Conservation (phyloP, 2,329 filamentous ascomycete genomes). For the Fusarium globosum region DNA sequence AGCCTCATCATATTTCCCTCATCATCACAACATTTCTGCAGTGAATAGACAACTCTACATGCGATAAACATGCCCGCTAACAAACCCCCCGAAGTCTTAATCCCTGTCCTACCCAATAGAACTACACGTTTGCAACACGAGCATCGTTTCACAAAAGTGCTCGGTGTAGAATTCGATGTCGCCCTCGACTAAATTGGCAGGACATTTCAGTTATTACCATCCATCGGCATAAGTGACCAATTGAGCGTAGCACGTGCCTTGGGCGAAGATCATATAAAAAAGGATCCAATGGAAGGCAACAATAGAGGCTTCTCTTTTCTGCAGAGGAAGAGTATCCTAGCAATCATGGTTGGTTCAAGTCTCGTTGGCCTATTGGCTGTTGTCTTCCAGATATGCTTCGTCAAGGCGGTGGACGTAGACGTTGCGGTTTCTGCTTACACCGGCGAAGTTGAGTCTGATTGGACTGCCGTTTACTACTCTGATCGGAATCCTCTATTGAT, state of each 20-base stretch:
- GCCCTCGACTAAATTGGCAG: constrained; percentile 17
- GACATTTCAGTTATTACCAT: constrained; percentile 6
- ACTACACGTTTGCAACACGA: constrained; percentile 31
- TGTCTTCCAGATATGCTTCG: constrained; percentile 27
- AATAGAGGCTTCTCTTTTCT: not conserved
- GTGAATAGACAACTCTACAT: not conserved
- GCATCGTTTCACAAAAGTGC: constrained; percentile 12
- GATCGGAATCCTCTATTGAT: constrained; percentile 51
- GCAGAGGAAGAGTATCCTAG: constrained; percentile 2
- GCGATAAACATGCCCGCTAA: constrained; percentile 26
- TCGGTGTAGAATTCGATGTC: constrained; percentile 22
- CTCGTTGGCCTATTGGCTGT: constrained; percentile 38
- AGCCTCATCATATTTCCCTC: not conserved
- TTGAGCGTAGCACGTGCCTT: constrained; percentile 22
- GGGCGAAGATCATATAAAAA: constrained; percentile 26
- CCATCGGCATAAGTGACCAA: constrained; percentile 9
- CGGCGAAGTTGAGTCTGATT: constrained; percentile 55
- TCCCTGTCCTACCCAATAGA: constrained; percentile 29
- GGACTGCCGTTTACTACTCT: constrained; percentile 55
- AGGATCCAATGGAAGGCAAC: not conserved
- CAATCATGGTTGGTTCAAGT: constrained; percentile 36
- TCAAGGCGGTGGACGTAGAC: constrained; percentile 35
- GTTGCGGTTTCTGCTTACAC: constrained; percentile 51
- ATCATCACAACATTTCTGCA: not conserved
- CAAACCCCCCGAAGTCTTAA: not conserved